Base-by-base conservation (phyloP, 2,329 filamentous ascomycete species). In the Venturiaceae sp. region DNA sequence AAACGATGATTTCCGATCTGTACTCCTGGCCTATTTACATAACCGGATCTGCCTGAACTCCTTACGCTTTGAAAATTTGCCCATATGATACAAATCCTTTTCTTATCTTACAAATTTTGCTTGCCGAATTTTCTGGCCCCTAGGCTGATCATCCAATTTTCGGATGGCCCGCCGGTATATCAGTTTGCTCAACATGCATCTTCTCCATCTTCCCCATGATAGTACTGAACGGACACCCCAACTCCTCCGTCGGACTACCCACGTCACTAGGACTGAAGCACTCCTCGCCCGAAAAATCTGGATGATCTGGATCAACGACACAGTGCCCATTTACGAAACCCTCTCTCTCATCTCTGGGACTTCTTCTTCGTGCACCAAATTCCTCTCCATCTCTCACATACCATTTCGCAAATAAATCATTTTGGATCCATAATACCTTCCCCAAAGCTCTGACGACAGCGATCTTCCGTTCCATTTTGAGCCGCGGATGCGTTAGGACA, bases 361-460 rank as follows among this genome's bases (percentile, higher is more conserved):
- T 46, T 26, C 41, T 46, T 28, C 41, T 9, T 28, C 28, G 41
- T 4, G 41, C 21, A 4, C 66, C 21, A 75, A 72, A 79, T 69
- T 89, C 86, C 36, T 84, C 80, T 54, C 85, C 84, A 63, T 88
- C 85, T 34, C 80, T 77, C 36, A 88, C 82, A 65, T 90, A 88
- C 85, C 87, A 92, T 69, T 87, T 88, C n/a, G 88, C 86, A 69
- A 92, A 88, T 32, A 92, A 77, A 70, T 92, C 88, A 68, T 92
- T 92, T 72, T 92, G 89, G 64, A 92, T 91, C 88, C 88, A 92
- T 63, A 92, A 85, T 28, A 92, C 84, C 70, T 94, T 92, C 62
- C 83, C 83, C 23, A 92, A 76, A 0, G 89, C 88, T 68, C 86
- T 88, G 52, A 92, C 80, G 4, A 92, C 79, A 23, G 82, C 85